These are phyloP conservation scores for Gentiana straminea DNA, from an alignment of 257 asterid species.

Conservation along the genomic window DNA sequence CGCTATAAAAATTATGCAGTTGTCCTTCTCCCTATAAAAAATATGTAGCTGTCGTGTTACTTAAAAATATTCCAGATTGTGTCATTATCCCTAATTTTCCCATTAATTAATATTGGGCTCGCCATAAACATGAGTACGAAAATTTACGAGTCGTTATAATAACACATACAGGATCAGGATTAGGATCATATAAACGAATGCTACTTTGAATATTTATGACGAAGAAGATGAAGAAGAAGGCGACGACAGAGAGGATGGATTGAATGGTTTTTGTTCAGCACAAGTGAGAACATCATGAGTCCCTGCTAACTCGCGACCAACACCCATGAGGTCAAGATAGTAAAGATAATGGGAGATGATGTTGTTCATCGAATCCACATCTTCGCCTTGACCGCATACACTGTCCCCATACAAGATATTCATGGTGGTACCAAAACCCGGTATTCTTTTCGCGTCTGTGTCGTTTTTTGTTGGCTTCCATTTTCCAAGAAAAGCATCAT, in stretches of 20 bases:
- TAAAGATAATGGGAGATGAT: conserved; percentile 59
- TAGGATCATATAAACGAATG: neutral
- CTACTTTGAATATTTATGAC: neutral
- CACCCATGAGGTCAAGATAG: conserved; percentile 70
- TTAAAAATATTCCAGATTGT: too few species aligned
- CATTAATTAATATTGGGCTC: too few species aligned
- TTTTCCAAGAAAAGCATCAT: conserved; percentile 54
- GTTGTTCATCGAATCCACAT: conserved; percentile 57
- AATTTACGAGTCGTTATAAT: too few species aligned
- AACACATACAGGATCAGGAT: neutral
- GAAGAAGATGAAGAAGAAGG: conserved; percentile 27
- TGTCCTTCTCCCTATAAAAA: too few species aligned
- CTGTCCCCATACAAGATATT: conserved; percentile 61
- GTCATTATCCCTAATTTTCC: too few species aligned
- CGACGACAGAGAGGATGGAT: conserved; percentile 23
- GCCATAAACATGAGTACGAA: too few species aligned
- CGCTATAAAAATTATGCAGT: too few species aligned
- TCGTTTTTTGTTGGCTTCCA: conserved; percentile 94
- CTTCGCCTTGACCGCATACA: conserved; percentile 68
- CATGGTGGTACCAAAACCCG: conserved; percentile 88
- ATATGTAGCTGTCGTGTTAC: too few species aligned
- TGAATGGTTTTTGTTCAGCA: conserved; percentile 56
- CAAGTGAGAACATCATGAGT: conserved; percentile 61
- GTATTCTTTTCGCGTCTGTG: conserved; percentile 53
- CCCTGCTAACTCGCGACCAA: conserved; percentile 72